These are phyloP conservation scores for Colletotrichum endophyticum DNA, from an alignment of 2,329 filamentous ascomycete species.

Conservation along the genomic window DNA sequence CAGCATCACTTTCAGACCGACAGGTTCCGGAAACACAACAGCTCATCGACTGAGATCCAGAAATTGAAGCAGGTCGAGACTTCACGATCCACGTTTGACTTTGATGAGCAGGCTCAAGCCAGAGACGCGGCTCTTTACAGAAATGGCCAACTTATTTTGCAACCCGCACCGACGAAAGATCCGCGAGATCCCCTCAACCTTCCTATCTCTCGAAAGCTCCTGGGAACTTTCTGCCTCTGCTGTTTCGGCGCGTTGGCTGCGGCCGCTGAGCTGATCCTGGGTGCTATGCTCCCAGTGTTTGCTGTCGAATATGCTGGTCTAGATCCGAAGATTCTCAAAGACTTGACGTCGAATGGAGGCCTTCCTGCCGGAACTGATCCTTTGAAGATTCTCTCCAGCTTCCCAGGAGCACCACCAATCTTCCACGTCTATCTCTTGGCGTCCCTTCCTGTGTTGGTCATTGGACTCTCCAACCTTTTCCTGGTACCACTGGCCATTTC, in stretches of 20 bases:
- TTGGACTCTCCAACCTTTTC: constrained; percentile 35
- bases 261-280: constrained; percentile 28
- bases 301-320: constrained; percentile 36
- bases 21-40: background rate
- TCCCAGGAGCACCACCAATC: constrained; percentile 31
- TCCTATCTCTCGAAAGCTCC: background rate
- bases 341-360: constrained; percentile 18
- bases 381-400: constrained; percentile 1
- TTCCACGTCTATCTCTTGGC: constrained; percentile 32
- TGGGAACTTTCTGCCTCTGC: constrained; percentile 2
- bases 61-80: background rate
- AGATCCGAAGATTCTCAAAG: constrained; percentile 28
- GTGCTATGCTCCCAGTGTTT: constrained; percentile 35
- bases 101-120: background rate
- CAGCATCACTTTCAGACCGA: background rate
- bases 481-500: constrained; percentile 39
- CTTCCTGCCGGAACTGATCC: constrained; percentile 26
- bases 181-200: constrained; percentile 14
- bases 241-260: constrained; percentile 31
- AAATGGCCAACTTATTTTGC: constrained; percentile 1
- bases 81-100: background rate
- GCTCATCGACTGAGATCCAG: background rate
- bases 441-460: constrained; percentile 36
- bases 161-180: background rate
- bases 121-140: background rate